phyloP scores from a whole-genome alignment of 345 rosid species.

The Eucalyptus pumila region DNA sequence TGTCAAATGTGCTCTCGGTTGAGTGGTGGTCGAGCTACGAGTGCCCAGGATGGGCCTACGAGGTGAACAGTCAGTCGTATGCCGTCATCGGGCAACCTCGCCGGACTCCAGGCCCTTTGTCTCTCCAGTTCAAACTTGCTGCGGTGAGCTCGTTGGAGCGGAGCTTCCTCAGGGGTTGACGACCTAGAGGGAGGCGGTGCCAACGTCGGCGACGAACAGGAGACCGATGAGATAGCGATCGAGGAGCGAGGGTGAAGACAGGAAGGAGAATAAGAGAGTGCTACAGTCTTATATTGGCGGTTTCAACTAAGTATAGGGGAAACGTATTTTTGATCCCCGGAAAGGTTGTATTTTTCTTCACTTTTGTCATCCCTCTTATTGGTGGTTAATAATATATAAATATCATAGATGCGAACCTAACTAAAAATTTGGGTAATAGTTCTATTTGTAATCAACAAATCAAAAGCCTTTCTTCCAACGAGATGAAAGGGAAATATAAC shows the following conservation, averaged over 20 bases:
- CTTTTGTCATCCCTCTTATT: not conserved
- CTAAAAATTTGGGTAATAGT: not conserved
- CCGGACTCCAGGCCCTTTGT: not conserved
- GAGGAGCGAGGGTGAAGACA: not conserved
- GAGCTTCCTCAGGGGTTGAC: not conserved
- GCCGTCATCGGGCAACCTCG: not conserved
- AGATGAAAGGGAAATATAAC: not conserved
- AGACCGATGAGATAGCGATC: not conserved
- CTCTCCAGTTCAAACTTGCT: not conserved
- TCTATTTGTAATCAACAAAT: too few relatives aligned
- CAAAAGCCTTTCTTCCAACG: rapidly evolving
- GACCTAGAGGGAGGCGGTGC: not conserved
- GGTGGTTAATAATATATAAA: not conserved
- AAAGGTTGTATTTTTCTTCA: not conserved
- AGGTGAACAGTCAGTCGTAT: not conserved
- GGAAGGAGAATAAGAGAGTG: not conserved
- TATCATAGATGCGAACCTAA: not conserved
- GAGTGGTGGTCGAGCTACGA: too few relatives aligned
- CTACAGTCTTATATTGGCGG: too few relatives aligned
- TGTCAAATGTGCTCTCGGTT: too few relatives aligned
- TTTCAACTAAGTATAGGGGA: too few relatives aligned
- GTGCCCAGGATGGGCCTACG: not conserved
- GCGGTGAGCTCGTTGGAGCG: not conserved
- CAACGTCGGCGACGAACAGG: not conserved
- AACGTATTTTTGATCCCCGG: too few relatives aligned